These are phyloP conservation scores for Polygonum aviculare DNA, from an alignment of 148 eudicot genomes.

Conservation along the genomic window DNA sequence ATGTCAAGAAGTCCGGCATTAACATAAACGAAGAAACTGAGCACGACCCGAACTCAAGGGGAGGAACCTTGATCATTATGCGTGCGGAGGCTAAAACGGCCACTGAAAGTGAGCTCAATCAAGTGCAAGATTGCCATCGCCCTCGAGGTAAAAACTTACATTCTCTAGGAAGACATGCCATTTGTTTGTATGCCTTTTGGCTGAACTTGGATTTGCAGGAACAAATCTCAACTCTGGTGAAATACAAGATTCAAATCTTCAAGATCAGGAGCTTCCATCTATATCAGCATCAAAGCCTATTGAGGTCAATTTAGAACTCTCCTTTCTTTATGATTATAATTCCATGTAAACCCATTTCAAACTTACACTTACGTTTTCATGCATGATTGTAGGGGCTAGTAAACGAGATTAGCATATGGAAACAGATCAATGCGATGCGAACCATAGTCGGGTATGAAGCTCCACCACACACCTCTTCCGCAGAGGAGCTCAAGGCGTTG, in stretches of 20 bases:
- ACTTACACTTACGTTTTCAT: background rate
- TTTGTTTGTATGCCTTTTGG: background rate
- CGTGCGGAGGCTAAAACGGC: constrained; percentile 16
- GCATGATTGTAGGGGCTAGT: constrained; percentile 24
- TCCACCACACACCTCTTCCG: constrained; percentile 21
- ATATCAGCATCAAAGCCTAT: constrained; percentile 14
- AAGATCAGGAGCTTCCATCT: constrained; percentile 13
- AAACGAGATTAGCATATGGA: constrained; percentile 46
- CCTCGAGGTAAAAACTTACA: constrained; percentile 19
- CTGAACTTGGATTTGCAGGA: constrained; percentile 18
- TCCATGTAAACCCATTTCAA: background rate
- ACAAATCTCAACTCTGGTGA: constrained; percentile 3
- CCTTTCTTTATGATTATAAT: constrained; percentile 11
- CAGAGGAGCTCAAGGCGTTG: constrained; percentile 61
- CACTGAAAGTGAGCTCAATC: constrained; percentile 16
- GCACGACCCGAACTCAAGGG: constrained; percentile 10
- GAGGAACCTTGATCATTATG: constrained; percentile 13
- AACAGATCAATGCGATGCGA: constrained; percentile 44
- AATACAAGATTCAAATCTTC: background rate
- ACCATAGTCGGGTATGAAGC: constrained; percentile 58
- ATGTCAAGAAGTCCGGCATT: constrained; percentile 17
- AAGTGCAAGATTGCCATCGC: background rate
- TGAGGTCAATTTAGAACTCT: constrained; percentile 20
- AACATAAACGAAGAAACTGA: constrained; percentile 14
- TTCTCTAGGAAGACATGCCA: background rate